Percentiles rank a stretch among this genome's conserved stretches.
Evolutionary conservation across 495 filamentous ascomycete species (phyloP).

Genomic region (Lasiosphaeria miniovina): DNA sequence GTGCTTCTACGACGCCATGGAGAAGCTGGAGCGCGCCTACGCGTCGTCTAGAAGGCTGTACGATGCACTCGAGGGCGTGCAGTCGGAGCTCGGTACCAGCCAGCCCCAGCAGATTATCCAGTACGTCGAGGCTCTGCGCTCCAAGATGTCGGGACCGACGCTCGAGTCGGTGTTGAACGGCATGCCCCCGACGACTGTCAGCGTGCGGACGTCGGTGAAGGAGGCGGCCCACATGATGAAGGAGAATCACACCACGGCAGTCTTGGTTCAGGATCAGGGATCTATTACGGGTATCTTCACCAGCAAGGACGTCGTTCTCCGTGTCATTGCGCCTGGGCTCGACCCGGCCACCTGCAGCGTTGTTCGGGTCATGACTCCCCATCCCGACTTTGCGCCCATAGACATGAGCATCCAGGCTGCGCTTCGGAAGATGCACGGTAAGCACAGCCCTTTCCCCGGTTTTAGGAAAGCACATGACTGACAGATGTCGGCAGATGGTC

Average conservation of each 20-base stretch:
- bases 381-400: slow-evolving; percentile 96
- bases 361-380: slow-evolving; percentile 97
- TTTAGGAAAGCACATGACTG: slow-evolving; percentile 8
- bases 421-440: slow-evolving; percentile 97
- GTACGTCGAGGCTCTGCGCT: slow-evolving; percentile 91
- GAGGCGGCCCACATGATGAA: slow-evolving; percentile 95
- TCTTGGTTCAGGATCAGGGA: slow-evolving; percentile 94
- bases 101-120: slow-evolving; percentile 98
- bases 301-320: slow-evolving; percentile 97
- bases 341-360: slow-evolving; percentile 96
- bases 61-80: slow-evolving; percentile 96
- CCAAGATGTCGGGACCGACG: slow-evolving; percentile 97
- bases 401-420: slow-evolving; percentile 99
- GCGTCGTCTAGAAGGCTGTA: slow-evolving; percentile 94
- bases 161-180: slow-evolving; percentile 92
- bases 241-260: slow-evolving; percentile 95
- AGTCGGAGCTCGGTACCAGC: slow-evolving; percentile 92
- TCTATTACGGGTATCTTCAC: slow-evolving; percentile 99
- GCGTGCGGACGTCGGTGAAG: slow-evolving; percentile 90
- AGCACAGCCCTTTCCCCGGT: slow-evolving; percentile 27
- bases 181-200: slow-evolving; percentile 87
- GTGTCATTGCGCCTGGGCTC: slow-evolving; percentile 94
- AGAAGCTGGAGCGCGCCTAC: slow-evolving; percentile 96
- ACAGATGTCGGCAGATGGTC: slow-evolving; percentile 63
- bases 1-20: slow-evolving; percentile 99